Evolutionary conservation across 805 yeast genomes (phyloP).

Genomic region (Yarrowia sp.): DNA sequence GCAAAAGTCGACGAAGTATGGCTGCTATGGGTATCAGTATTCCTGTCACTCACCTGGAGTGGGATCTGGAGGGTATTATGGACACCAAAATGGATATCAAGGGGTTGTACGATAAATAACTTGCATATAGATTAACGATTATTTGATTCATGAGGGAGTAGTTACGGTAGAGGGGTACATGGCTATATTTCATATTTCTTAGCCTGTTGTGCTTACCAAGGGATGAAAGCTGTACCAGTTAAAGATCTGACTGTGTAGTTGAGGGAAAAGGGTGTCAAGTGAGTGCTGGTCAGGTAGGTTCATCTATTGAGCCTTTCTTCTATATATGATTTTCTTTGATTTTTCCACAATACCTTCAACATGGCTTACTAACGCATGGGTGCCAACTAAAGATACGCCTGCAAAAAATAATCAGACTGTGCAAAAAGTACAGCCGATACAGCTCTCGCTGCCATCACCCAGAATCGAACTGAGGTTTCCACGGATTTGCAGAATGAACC

Average conservation of each 20-base stretch:
- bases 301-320: no score
- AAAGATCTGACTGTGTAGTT: no score
- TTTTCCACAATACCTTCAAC: no score
- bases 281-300: no score
- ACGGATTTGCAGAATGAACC: constrained; percentile 31
- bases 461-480: constrained; percentile 38
- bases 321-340: no score
- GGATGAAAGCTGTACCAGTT: no score
- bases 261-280: no score
- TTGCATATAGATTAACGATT: background rate
- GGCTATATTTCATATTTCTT: no score
- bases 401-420: no score
- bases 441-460: constrained; percentile 34
- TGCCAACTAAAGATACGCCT: background rate
- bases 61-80: constrained; percentile 27
- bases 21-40: constrained; percentile 44
- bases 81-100: constrained; percentile 7
- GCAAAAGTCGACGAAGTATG: constrained; percentile 43
- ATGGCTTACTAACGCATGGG: background rate
- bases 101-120: constrained; percentile 8
- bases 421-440: background rate
- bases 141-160: no score
- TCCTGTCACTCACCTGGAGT: constrained; percentile 41
- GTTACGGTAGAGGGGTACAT: no score
- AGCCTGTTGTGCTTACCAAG: no score